Evolutionary conservation across 371 early-diverging fungal genomes (phyloP).

Genomic region (Mucor saturninus): DNA sequence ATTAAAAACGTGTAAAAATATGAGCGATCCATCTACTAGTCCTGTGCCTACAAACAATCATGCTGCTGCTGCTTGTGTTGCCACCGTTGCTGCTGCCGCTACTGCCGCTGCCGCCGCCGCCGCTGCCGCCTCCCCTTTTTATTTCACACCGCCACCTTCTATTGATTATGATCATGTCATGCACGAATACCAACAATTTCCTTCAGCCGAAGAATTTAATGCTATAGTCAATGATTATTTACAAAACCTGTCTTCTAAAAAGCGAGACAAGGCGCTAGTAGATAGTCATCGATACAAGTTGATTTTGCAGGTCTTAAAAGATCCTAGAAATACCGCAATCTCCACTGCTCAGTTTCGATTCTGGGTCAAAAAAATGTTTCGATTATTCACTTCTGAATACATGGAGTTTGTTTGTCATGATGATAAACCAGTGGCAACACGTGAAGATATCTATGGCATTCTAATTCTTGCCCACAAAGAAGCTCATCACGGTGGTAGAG

Average conservation of each 20-base stretch:
- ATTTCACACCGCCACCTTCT: background rate
- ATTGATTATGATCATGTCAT: constrained; percentile 4
- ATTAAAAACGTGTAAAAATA: constrained; percentile 1
- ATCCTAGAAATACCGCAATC: constrained; percentile 65
- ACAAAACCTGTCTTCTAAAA: constrained; percentile 61
- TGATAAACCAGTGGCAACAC: constrained; percentile 64
- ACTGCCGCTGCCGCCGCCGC: constrained; percentile 9
- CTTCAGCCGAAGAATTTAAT: constrained; percentile 42
- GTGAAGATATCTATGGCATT: constrained; percentile 61
- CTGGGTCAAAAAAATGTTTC: constrained; percentile 74
- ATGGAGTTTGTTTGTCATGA: constrained; percentile 58
- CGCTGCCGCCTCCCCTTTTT: background rate
- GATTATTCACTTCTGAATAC: constrained; percentile 35
- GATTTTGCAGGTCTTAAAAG: constrained; percentile 60
- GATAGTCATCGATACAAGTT: constrained; percentile 56
- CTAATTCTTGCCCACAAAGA: constrained; percentile 62
- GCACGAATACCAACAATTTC: constrained; percentile 44
- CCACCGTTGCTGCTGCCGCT: constrained; percentile 8
- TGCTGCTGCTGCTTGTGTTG: constrained; percentile 10
- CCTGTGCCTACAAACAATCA: constrained; percentile 4
- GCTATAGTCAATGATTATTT: constrained; percentile 55
- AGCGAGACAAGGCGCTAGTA: constrained; percentile 65
- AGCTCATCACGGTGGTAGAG: constrained; percentile 67
- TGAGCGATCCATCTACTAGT: background rate
- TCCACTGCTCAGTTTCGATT: constrained; percentile 71